Evolutionary conservation across 1,284 basidiomycete genomes (phyloP).

Genomic region (Cryptococcus sp.): DNA sequence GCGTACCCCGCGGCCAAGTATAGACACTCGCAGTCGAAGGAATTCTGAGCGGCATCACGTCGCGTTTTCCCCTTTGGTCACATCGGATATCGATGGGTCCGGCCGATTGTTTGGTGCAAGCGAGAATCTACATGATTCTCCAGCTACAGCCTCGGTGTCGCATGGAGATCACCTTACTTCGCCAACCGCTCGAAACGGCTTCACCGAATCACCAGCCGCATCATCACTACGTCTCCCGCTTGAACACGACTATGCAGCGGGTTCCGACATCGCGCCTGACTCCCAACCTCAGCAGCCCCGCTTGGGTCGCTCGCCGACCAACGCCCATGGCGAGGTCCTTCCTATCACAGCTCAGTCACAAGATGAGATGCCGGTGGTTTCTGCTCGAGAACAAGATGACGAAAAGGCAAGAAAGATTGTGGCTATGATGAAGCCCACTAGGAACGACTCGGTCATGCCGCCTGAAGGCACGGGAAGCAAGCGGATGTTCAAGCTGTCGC

Average conservation of each 20-base stretch:
- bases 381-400: background rate
- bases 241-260: background rate
- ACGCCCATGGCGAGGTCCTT: constrained; percentile 6
- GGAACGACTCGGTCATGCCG: constrained; percentile 25
- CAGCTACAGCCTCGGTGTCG: constrained; percentile 13
- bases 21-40: background rate
- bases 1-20: background rate
- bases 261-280: background rate
- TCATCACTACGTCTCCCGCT: constrained; percentile 5
- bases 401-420: background rate
- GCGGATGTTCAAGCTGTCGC: constrained; percentile 50
- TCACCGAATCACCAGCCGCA: background rate
- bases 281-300: background rate
- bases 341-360: constrained; percentile 10
- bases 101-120: constrained; percentile 5
- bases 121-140: constrained; percentile 7
- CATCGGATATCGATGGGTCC: constrained; percentile 16
- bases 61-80: constrained; percentile 19
- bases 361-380: background rate
- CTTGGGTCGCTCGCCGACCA: background rate
- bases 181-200: background rate
- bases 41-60: constrained; percentile 14
- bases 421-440: background rate
- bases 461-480: constrained; percentile 44
- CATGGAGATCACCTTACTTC: background rate